Base-by-base conservation (phyloP, 768 basidiomycete species). In the Neoboletus subvelutipes region DNA sequence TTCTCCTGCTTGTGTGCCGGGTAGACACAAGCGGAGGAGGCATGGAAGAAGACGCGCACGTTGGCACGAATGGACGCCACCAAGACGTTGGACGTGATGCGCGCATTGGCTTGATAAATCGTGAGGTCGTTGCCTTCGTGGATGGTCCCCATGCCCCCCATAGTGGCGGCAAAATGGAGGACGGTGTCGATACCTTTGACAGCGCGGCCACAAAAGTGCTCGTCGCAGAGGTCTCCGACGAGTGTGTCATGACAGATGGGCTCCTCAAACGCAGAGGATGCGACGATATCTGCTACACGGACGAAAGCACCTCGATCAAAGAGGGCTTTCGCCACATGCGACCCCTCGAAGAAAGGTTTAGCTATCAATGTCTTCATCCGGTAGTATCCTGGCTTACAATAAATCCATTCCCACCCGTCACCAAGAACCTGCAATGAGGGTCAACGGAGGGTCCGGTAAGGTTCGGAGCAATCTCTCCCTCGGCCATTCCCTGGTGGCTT, bases 141-240 rank as follows among this genome's bases (percentile, higher is more conserved):
- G 45, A 85, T 86, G 0, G 77, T 77, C 2, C 84, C 84, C 85
- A 86, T 86, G 0, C 84, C 84, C 4, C 83, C 84, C 83, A 83
- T 84, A 22, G 74, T 80, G 2, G 83, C 84, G 12, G 84, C 82
- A 58, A 85, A 80, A 64, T 86, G 84, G 20, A 84, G 69, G 26
- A 86, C 75, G 8, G 68, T 73, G 48, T 77, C 59, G 0, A 81
- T 72, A 29, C 71, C 78, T n/a, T 61, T 64, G 8, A 81, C 72
- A 1, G 64, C 76, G 3, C 62, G 67, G 15, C 69, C 54, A 59
- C 77, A 81, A 48, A 78, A 69, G 13, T 67, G 57, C 4, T 61
- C 64, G 39, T 84, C 77, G 57, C 78, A 77, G 3, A 85, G 73
- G 59, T 83, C 73, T 1, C 82, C 83, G 3, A 71, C 45, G 36